Evolutionary conservation across 176 grass and related monocot genomes (phyloP).

Genomic region (Lolium perenne): DNA sequence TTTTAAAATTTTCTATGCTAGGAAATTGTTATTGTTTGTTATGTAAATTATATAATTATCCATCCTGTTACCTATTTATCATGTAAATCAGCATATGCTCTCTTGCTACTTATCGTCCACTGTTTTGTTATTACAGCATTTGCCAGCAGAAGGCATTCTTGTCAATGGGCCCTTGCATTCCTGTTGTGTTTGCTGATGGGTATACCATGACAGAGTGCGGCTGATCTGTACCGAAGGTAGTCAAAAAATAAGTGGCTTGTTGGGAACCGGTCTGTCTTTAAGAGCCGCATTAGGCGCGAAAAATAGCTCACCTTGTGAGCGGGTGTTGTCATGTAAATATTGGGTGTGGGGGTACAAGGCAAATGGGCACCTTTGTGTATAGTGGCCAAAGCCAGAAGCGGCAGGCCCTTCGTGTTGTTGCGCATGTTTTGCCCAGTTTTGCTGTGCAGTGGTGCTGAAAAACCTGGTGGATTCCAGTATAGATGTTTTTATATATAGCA

Average conservation of each 20-base stretch:
- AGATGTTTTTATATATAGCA: slow-evolving; percentile 15
- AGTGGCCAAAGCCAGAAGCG: slow-evolving; percentile 65
- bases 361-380: slow-evolving; percentile 55
- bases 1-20: neutral
- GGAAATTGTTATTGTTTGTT: neutral
- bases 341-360: slow-evolving; percentile 29
- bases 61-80: neutral
- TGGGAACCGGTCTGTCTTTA: neutral
- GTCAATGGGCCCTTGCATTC: slow-evolving; percentile 9
- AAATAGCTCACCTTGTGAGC: slow-evolving; percentile 34
- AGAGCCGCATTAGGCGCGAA: slow-evolving; percentile 18
- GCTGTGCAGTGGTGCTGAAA: slow-evolving; percentile 18
- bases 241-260: neutral
- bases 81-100: neutral
- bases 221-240: neutral
- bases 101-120: slow-evolving; percentile 23
- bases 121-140: slow-evolving; percentile 36
- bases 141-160: slow-evolving; percentile 26
- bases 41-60: neutral
- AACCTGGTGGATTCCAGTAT: slow-evolving; percentile 26
- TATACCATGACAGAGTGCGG: slow-evolving; percentile 14
- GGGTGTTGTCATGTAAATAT: slow-evolving; percentile 60
- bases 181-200: slow-evolving; percentile 31
- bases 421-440: slow-evolving; percentile 42
- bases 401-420: slow-evolving; percentile 48